Evolutionary conservation across 495 filamentous ascomycete genomes (phyloP).

Genomic region (Neurospora hispaniola): DNA sequence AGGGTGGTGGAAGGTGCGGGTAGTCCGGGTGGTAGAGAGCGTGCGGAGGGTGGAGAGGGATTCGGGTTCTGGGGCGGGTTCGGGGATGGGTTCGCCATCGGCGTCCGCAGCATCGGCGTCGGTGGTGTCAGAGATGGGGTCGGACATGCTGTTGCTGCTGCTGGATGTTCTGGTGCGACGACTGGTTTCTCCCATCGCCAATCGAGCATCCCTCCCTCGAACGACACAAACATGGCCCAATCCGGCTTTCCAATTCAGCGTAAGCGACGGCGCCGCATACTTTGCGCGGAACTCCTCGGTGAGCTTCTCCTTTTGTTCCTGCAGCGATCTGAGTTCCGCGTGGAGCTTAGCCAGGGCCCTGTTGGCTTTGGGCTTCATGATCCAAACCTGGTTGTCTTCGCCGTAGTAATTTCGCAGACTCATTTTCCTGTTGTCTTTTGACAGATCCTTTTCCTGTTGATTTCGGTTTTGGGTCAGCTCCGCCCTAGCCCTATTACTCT

Average conservation of each 20-base stretch:
- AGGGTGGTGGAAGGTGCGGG: slow-evolving; percentile 71
- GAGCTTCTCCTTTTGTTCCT: slow-evolving; percentile 47
- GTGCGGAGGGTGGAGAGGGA: slow-evolving; percentile 41
- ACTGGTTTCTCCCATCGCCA: neutral
- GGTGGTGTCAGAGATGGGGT: neutral
- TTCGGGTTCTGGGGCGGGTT: neutral
- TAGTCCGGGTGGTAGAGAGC: slow-evolving; percentile 70
- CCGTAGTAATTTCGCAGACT: slow-evolving; percentile 38
- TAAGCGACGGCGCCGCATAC: slow-evolving; percentile 47
- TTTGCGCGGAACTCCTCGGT: slow-evolving; percentile 44
- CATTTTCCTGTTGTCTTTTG: slow-evolving; percentile 26
- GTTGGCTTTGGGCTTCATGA: slow-evolving; percentile 75
- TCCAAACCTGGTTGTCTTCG: slow-evolving; percentile 60
- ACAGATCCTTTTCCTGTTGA: slow-evolving; percentile 13
- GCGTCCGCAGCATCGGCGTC: neutral
- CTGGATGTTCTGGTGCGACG: neutral
- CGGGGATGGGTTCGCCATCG: neutral
- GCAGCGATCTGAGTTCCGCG: slow-evolving; percentile 45
- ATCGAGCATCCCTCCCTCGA: slow-evolving; percentile 62
- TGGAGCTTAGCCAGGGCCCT: slow-evolving; percentile 54
- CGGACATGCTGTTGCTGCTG: neutral
- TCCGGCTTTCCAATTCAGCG: slow-evolving; percentile 71
- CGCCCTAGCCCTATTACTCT: slow-evolving; percentile 14
- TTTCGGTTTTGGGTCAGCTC: slow-evolving; percentile 7
- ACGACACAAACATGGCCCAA: slow-evolving; percentile 86